Percentiles rank a stretch among this genome's conserved stretches.
phyloP scores from a whole-genome alignment of 257 asterid genomes.

The Handroanthus guayacan region DNA sequence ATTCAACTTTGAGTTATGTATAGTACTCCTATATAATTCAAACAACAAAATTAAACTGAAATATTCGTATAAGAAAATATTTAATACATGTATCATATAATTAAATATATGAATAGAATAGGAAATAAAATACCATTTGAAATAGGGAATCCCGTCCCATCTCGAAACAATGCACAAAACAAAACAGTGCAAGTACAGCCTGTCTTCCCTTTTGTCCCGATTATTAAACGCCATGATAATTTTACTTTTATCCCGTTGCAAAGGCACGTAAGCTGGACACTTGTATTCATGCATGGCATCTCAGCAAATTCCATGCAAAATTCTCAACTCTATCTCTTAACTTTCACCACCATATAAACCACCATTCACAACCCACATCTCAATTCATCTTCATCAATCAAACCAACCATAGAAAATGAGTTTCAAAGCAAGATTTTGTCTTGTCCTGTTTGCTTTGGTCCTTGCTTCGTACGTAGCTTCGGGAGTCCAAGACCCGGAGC shows the following conservation, averaged over 20 bases:
- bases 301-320: not conserved
- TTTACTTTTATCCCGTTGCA: not conserved
- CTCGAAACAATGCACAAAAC: too few relatives aligned
- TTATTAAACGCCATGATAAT: conserved; percentile 44
- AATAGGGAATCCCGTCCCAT: too few relatives aligned
- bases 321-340: conserved; percentile 29
- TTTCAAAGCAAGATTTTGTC: conserved; percentile 1
- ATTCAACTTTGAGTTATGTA: too few relatives aligned
- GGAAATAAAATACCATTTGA: too few relatives aligned
- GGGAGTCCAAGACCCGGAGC: conserved; percentile 43
- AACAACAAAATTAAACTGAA: too few relatives aligned
- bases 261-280: conserved; percentile 49
- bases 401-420: not conserved
- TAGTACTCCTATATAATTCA: too few relatives aligned
- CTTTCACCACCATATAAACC: conserved; percentile 32
- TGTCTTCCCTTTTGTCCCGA: not conserved
- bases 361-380: not conserved
- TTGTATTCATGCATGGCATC: conserved; percentile 48
- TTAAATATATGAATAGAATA: too few relatives aligned
- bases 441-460: conserved; percentile 33
- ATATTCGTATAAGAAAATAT: too few relatives aligned
- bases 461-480: conserved; percentile 37
- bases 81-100: too few relatives aligned
- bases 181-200: not conserved
- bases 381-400: conserved; percentile 5